A percentile compares a stretch with the other conserved stretches of the same genome.
phyloP scores from a whole-genome alignment of 345 rosid genomes.

The Linum trigynum region DNA sequence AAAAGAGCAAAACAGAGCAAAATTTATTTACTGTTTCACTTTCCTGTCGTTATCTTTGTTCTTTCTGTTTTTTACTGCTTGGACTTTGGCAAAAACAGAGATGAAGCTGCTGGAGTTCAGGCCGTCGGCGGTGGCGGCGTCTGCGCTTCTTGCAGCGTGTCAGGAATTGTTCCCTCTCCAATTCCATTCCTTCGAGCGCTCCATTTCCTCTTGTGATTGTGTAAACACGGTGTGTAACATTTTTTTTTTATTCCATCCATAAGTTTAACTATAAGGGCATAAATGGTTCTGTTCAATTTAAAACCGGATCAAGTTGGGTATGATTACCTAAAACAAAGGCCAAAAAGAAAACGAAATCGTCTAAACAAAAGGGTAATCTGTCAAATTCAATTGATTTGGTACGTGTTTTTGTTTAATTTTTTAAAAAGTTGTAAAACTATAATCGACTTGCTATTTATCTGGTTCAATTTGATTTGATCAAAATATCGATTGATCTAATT shows the following conservation, averaged over 20 bases:
- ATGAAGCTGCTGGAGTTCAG: constrained; percentile 41
- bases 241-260: not conserved
- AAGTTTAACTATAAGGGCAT: too few relatives aligned
- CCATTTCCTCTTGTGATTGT: constrained; percentile 29
- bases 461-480: too few relatives aligned
- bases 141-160: constrained; percentile 45
- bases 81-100: constrained; percentile 21
- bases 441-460: too few relatives aligned
- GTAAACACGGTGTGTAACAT: constrained; percentile 34
- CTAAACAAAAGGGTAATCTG: too few relatives aligned
- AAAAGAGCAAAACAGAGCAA: not conserved
- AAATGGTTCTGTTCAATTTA: too few relatives aligned
- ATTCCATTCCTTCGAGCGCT: constrained; percentile 25
- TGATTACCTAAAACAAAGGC: too few relatives aligned
- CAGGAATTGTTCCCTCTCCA: constrained; percentile 48
- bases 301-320: too few relatives aligned
- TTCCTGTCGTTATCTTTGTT: not conserved
- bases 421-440: too few relatives aligned
- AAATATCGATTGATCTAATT: too few relatives aligned
- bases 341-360: too few relatives aligned
- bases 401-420: too few relatives aligned
- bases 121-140: constrained; percentile 57
- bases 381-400: too few relatives aligned
- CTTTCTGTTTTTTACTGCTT: not conserved
- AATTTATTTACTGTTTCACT: not conserved